Conservation (phyloP, 1,284 basidiomycete genomes). For the Papiliotrema flavescens region DNA sequence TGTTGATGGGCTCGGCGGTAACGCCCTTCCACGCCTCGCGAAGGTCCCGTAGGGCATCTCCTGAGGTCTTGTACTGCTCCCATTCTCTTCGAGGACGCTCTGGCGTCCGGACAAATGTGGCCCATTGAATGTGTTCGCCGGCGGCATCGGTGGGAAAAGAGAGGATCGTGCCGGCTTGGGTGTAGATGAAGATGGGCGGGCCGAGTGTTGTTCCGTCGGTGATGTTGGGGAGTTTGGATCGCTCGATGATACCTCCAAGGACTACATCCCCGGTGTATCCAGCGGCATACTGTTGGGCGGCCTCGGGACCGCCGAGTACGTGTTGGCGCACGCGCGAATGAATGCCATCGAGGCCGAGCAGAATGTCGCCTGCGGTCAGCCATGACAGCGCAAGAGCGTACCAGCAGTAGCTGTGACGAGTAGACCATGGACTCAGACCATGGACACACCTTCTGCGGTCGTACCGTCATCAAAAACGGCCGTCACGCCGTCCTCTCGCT, state of each 20-base stretch:
- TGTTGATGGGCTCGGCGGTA: constrained; percentile 13
- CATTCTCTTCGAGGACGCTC: constrained; percentile 19
- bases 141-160: constrained; percentile 19
- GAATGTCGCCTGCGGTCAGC: constrained; percentile 16
- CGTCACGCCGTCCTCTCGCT: constrained; percentile 16
- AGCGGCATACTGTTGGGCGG: constrained; percentile 9
- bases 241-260: constrained; percentile 18
- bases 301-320: constrained; percentile 17
- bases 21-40: constrained; percentile 13
- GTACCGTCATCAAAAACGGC: constrained; percentile 18
- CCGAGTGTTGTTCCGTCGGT: constrained; percentile 5
- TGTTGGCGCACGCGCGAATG: constrained; percentile 21
- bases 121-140: constrained; percentile 22
- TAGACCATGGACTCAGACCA: neutral
- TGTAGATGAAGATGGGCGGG: constrained; percentile 24
- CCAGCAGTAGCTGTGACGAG: too few species aligned
- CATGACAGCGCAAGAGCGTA: neutral
- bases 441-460: neutral
- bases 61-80: constrained; percentile 19
- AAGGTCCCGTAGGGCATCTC: constrained; percentile 14
- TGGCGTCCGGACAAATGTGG: constrained; percentile 4
- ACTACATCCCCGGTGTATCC: constrained; percentile 12
- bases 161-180: constrained; percentile 23
- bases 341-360: constrained; percentile 24
- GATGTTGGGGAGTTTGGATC: neutral